Evolutionary conservation across 345 rosid genomes (phyloP), one percentile per base, ranked within the genome.

Genomic region (Salix exigua): DNA sequence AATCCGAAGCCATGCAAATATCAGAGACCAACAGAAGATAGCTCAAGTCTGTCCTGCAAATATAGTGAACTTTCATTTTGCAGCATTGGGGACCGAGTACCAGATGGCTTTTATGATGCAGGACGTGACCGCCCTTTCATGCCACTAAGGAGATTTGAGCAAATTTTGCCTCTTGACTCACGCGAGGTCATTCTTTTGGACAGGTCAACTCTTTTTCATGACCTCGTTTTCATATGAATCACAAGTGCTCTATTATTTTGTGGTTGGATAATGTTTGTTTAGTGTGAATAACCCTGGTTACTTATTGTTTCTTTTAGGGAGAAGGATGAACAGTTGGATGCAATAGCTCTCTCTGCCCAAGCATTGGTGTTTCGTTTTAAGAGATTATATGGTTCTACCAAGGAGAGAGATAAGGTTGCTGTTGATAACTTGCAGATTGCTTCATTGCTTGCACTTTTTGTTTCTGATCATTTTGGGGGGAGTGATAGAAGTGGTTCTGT

Each of bases 401-500:
- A 86, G 81, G 92, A 86, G 72, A 68, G 74, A 77, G 84, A 80
- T 73, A 69, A 76, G 81, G 80, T 53, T 75, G 74, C 73, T 61
- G 74, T 79, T 64, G 89, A 88, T 82, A 85, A 86, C 87, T 79
- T 90, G 80, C 97, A 87, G 67, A 73, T 88, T 72, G 95, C 88
- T 44, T 89, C 92, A 30, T 81, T 86, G 88, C 98, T 96, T 72
- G 95, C 99, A 13, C 92, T 96, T 77, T 92, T 96, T 81, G 97
- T 93, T 30, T 96, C 99, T 0, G 97, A 96, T 85, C 99, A 93
- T 87, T 96, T 93, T 90, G 99, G 99, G 74, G 98, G 99, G 60
- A 90, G 97, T 78, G 98, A 93, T 73, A 91, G 88, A 83, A 85
- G 84, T 82, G 75, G 86, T 66, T 55, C 88, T 81, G 75, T 93